phyloP scores from a whole-genome alignment of 371 early-diverging fungal species.

The Mortierella sp. region DNA sequence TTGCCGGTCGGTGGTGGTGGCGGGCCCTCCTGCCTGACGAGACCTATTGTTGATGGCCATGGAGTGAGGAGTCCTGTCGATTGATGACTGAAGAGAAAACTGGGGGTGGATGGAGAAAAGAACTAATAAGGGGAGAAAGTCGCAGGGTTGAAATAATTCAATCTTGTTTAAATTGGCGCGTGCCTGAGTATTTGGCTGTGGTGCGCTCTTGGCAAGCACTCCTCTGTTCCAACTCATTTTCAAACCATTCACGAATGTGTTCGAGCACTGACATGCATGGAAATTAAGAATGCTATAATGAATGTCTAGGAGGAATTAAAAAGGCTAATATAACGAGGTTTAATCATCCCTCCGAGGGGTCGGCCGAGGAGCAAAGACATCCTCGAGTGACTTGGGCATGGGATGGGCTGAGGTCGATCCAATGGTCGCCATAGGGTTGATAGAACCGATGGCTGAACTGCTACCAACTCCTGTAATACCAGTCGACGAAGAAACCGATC shows the following conservation, averaged over 20 bases:
- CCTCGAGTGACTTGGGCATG: constrained; percentile 20
- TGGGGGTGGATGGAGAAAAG: not conserved
- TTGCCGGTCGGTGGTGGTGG: not conserved
- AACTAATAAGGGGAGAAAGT: not conserved
- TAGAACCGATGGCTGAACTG: not conserved
- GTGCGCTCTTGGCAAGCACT: not conserved
- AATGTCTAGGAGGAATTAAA: not conserved
- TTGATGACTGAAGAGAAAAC: not conserved
- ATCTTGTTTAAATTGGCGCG: not conserved
- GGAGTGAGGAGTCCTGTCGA: not conserved
- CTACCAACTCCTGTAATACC: not conserved
- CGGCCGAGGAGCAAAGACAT: constrained; percentile 53
- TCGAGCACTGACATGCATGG: no score
- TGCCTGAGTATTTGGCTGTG: not conserved
- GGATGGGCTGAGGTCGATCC: constrained; percentile 12
- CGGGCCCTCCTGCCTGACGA: not conserved
- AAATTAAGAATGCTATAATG: not conserved
- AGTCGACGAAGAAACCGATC: constrained; percentile 16
- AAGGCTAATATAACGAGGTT: not conserved
- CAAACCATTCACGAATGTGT: no score
- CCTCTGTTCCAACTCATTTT: not conserved
- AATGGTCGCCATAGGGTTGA: constrained; percentile 23
- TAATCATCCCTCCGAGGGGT: constrained; percentile 19
- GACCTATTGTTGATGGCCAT: constrained; percentile 21
- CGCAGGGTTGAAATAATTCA: not conserved